Evolutionary conservation across 371 early-diverging fungal species (phyloP), one percentile per base, ranked within the genome.

Genomic region (Chytridiales sp.): DNA sequence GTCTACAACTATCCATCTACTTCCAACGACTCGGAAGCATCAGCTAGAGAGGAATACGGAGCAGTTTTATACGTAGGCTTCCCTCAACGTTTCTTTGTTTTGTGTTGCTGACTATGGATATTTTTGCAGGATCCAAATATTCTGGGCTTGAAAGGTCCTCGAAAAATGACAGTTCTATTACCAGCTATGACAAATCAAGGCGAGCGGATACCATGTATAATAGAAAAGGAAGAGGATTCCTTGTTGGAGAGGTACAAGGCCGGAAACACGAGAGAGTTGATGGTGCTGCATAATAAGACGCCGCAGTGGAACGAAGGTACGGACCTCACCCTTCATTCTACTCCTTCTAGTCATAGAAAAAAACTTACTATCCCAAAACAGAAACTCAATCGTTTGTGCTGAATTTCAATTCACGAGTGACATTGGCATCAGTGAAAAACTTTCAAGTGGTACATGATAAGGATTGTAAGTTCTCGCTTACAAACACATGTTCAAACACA

Each of bases 391-490:
- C 94, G 4, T 97, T 92, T 78, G 92, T 93, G 0, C 73, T 99
- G 19, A 97, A 98, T 67, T 98, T 98, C 71, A 92, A 88, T 56
- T 94, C 94, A 6, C 78, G 98, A 15, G 96, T 98, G 0, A 89
- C 92, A 19, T 73, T 89, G 66, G 93, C 98, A 6, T 93, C 94
- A 4, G 96, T 97, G 34, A 96, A 97, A 68, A 99, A 98, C 73
- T 97, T 99, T 74, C 98, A 98, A 72, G 87, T 99, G 47, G 91
- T 97, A 15, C 91, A 90, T 62, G 90, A 91, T 30, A 81, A 90
- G 56, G 93, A 94, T 69, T 74, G 89, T 91, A 83, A 76, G 85
- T 75, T 29, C 39, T 39, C 17, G 11, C 1, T 50, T n/a, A 9
- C 36, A 30, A n/a, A 30, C 42, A 15, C 54, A 22, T 32, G 11